Base-by-base conservation (phyloP, 345 rosid genomes). In the Jatropha curcas region DNA sequence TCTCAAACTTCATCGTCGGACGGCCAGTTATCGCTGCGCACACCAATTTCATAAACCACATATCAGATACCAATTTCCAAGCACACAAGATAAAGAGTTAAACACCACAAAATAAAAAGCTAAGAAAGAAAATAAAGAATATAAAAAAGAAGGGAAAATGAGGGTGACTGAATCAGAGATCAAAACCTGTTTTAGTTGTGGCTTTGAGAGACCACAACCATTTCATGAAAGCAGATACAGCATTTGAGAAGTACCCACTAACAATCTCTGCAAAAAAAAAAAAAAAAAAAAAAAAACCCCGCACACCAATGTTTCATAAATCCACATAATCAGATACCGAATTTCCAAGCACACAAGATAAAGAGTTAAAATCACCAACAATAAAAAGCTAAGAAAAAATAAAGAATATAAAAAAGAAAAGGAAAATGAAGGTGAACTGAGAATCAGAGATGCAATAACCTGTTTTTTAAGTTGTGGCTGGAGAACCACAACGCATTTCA, bases 181-280 rank as follows among this genome's bases (percentile, higher is more conserved):
- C 75, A 57, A 56, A 79, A 95, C 99, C 91, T 85, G 99, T 88
- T 84, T 90, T 93, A 22, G 97, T 87, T 72, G 92, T 85, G 80
- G 97, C 72, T 83, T 88, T 95, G 79, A 95, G 92, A 39, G 97
- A 95, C 91, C 96, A 89, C 28, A 92, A 12, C 99, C 97, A 88
- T 86, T 95, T 95, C 94, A 90, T 81, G 31, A 81, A 81, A 11
- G 85, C 82, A 71, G 98, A 84, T 72, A 88, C 83, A 4, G 82
- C 89, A 81, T 91, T 91, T 34, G 98, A 81, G 85, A 92, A 80
- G 51, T 90, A 76, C 73, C 93, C 91, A 86, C 77, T 84, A 22
- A 93, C 83, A 83, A 91, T 86, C 94, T 86, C 99, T 95, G 93
- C 92, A 43, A 68, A 75, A 56, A 28, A 45, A 39, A 52, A 7